phyloP scores from a whole-genome alignment of 257 asterid genomes.

The Echium plantagineum region DNA sequence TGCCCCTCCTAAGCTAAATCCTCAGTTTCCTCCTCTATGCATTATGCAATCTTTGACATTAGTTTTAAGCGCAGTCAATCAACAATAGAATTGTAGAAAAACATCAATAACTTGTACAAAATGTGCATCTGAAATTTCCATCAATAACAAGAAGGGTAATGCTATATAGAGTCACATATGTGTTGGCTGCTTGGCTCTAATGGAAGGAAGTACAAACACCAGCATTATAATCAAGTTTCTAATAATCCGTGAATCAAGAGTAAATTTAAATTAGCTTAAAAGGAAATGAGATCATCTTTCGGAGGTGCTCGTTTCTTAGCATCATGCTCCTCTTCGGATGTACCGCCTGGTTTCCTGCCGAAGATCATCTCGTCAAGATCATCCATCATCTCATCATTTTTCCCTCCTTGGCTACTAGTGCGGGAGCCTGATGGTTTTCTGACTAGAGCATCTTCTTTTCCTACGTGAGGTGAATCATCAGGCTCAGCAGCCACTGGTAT shows the following conservation, averaged over 20 bases:
- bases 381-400: slow-evolving; percentile 84
- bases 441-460: slow-evolving; percentile 49
- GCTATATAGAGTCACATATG: too few species aligned
- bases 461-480: slow-evolving; percentile 52
- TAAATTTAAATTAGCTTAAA: slow-evolving; percentile 20
- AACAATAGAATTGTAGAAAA: neutral
- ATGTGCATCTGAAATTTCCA: slow-evolving; percentile 5
- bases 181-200: too few species aligned
- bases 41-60: too few species aligned
- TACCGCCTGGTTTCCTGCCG: slow-evolving; percentile 58
- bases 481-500: slow-evolving; percentile 87
- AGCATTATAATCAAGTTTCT: slow-evolving; percentile 15
- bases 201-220: neutral
- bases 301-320: slow-evolving; percentile 52
- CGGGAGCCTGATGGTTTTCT: slow-evolving; percentile 45
- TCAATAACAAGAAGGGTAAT: neutral
- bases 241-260: neutral
- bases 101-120: neutral
- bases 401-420: slow-evolving; percentile 27
- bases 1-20: too few species aligned
- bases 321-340: slow-evolving; percentile 46
- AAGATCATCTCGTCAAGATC: slow-evolving; percentile 98
- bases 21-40: too few species aligned
- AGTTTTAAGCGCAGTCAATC: neutral
- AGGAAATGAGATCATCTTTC: slow-evolving; percentile 74